Percentiles rank a stretch among this genome's conserved stretches.
Evolutionary conservation across 2,329 filamentous ascomycete species (phyloP).

Genomic region (Epichloe hybrida): DNA sequence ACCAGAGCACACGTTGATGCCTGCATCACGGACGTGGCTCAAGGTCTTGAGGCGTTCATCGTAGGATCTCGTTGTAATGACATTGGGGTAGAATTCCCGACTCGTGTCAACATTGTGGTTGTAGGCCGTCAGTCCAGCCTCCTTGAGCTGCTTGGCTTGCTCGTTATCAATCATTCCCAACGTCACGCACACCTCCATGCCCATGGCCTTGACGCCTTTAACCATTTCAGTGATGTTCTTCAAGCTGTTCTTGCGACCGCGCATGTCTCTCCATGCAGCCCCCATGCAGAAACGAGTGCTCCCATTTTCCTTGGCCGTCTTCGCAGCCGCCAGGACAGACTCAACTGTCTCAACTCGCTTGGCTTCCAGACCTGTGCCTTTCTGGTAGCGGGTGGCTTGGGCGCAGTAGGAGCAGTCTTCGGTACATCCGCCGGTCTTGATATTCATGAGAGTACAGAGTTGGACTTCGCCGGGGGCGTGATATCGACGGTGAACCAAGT

Average conservation of each 20-base stretch:
- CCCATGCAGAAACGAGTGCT: constrained; percentile 93
- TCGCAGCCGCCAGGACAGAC: constrained; percentile 65
- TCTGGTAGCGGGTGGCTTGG: constrained; percentile 67
- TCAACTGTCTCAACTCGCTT: constrained; percentile 70
- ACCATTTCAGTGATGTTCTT: constrained; percentile 83
- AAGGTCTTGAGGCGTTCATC: constrained; percentile 77
- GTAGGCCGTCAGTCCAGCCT: constrained; percentile 76
- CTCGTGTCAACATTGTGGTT: constrained; percentile 92
- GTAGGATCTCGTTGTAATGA: constrained; percentile 78
- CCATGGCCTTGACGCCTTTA: constrained; percentile 62
- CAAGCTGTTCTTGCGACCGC: constrained; percentile 69
- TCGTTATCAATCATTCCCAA: constrained; percentile 77
- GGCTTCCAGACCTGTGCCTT: constrained; percentile 66
- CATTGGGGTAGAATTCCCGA: constrained; percentile 72
- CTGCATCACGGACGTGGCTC: constrained; percentile 66
- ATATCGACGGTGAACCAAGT: constrained; percentile 67
- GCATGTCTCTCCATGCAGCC: constrained; percentile 88
- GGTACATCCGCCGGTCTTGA: constrained; percentile 84
- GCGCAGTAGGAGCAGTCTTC: constrained; percentile 92
- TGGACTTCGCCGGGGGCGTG: constrained; percentile 76
- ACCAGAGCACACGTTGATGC: constrained; percentile 81
- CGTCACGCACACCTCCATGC: constrained; percentile 89
- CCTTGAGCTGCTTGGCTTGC: constrained; percentile 72
- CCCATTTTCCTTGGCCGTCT: constrained; percentile 66
- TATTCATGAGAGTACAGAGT: constrained; percentile 92